Evolutionary conservation across 2,329 filamentous ascomycete genomes (phyloP), one percentile per base, ranked within the genome.

Genomic region (Allantophomopsis cytisporea): DNA sequence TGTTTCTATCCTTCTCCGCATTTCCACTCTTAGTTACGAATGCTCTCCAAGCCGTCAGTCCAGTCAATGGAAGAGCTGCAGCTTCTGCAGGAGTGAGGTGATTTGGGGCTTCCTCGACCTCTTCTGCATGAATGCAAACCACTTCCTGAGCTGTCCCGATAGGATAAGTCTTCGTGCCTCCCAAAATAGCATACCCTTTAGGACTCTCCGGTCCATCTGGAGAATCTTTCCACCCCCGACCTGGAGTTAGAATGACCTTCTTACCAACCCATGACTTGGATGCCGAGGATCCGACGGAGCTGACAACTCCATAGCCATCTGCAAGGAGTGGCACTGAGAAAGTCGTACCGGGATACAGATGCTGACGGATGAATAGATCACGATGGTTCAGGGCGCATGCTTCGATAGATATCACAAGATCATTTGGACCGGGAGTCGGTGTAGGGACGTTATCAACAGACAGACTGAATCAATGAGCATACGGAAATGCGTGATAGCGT

Each of bases 381-480:
- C 88, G 83, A 65, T 96, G 91, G 66, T 96, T 96, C 38, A 96
- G 76, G 12, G 89, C 82, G 1, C 80, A 83, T 38, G 87, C 83
- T 30, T 73, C 71, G 54, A 96, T 66, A 52, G 75, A 76, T 45
- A 96, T 65, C 6, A 93, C 67, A 47, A 94, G 66, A 57, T 95
- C 71, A 45, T 67, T 67, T 13, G 73, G 71, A 18, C 73, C 70
- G 0, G 80, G 80, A 2, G 64, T 66, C 18, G 81, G 81, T 45
- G 69, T 67, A 41, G 79, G 69, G 13, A 80, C 61, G 28, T 76
- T 64, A 45, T 74, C 75, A 39, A 83, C 55, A 47, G 71, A 60
- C 35, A 82, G 65, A 10, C 73, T 79, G 40, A 8, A 23, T 44
- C 38, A n/a, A 49, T n/a, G 54, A 50, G 32, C 64, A 54, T 7